Conservation (phyloP, 371 early-diverging fungal species). For the Mucor velutinosus region DNA sequence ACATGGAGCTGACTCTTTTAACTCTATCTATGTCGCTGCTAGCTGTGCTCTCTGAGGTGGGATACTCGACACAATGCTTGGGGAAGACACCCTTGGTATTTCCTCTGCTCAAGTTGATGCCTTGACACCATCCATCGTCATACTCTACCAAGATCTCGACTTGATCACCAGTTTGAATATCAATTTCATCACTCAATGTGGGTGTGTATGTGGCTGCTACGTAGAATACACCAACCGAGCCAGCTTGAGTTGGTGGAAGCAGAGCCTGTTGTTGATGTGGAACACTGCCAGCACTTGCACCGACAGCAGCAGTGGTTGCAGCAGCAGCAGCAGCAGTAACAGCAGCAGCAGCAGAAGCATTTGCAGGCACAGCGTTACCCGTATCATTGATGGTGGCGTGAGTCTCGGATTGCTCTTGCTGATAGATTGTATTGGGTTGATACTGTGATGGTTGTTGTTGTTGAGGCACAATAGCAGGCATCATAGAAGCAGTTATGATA, state of each 20-base stretch:
- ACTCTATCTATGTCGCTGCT: conserved; percentile 11
- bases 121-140: conserved; percentile 3
- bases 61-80: conserved; percentile 56
- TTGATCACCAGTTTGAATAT: conserved; percentile 64
- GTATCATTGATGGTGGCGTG: neutral
- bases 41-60: neutral
- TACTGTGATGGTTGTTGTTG: conserved; percentile 5
- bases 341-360: conserved; percentile 9
- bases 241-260: conserved; percentile 26
- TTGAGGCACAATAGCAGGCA: conserved; percentile 7
- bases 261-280: neutral
- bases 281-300: conserved; percentile 1
- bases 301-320: conserved; percentile 19
- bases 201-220: conserved; percentile 65
- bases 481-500: conserved; percentile 22
- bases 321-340: neutral
- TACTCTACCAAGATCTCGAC: conserved; percentile 66
- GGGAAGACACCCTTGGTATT: conserved; percentile 67
- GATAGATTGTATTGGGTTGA: conserved; percentile 1
- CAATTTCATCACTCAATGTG: conserved; percentile 68
- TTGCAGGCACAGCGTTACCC: conserved; percentile 10
- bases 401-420: neutral
- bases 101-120: neutral
- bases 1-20: conserved; percentile 55
- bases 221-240: conserved; percentile 53